Percentiles rank a stretch among this genome's conserved stretches.
These are phyloP conservation scores for Fusarium irregulare DNA, from an alignment of 2,329 filamentous ascomycete genomes.

Conservation along the genomic window DNA sequence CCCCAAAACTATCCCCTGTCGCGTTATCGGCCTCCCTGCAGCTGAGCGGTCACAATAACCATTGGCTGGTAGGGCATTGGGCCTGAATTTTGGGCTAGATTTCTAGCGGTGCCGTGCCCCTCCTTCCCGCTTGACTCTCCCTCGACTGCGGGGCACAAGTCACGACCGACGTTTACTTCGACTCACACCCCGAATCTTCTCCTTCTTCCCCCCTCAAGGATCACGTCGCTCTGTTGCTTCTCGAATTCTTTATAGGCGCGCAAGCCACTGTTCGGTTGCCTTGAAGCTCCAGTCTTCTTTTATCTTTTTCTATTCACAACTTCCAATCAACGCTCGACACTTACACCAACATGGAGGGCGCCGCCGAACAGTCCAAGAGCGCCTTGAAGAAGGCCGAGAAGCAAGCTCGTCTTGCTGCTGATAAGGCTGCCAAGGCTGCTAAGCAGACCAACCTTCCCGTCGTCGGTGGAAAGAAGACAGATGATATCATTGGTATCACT, in stretches of 20 bases:
- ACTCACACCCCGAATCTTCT: constrained; percentile 43
- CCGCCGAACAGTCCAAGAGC: constrained; percentile 65
- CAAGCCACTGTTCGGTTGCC: constrained; percentile 25
- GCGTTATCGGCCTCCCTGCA: constrained; percentile 31
- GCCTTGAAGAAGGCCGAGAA: constrained; percentile 75
- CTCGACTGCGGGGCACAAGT: constrained; percentile 46
- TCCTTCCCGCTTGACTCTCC: constrained; percentile 40
- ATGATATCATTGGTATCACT: constrained; percentile 88
- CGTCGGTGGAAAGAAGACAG: constrained; percentile 69
- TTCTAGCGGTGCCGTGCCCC: constrained; percentile 41
- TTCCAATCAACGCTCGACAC: constrained; percentile 20
- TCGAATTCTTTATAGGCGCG: constrained; percentile 31
- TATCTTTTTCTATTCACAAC: constrained; percentile 1
- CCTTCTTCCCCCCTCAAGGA: constrained; percentile 28
- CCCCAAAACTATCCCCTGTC: constrained; percentile 35
- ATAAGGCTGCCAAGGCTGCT: constrained; percentile 71
- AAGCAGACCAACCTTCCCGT: constrained; percentile 64
- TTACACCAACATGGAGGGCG: constrained; percentile 49
- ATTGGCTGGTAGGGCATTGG: constrained; percentile 44
- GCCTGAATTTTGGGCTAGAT: constrained; percentile 43
- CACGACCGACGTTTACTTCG: constrained; percentile 43
- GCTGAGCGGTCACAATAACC: constrained; percentile 11
- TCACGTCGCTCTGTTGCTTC: constrained; percentile 28
- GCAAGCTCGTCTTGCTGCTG: constrained; percentile 69
- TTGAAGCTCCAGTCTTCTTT: constrained; percentile 8